Conservation (phyloP, 208 protist species). For the Angomonas deanei region DNA sequence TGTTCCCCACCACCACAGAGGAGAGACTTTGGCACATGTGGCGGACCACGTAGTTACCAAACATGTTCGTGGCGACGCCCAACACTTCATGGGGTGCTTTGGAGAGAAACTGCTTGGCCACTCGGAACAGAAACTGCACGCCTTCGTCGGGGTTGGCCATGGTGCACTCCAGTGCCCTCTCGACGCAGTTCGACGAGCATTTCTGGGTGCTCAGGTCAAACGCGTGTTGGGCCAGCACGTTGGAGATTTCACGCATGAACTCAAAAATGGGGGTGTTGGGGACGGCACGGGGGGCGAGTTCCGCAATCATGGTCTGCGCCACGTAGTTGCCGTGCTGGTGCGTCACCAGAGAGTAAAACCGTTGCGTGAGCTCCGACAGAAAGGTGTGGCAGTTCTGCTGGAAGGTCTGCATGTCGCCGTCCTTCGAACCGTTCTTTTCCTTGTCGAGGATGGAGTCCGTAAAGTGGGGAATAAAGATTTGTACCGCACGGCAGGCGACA, state of each 20-base stretch:
- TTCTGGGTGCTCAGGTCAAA: constrained; percentile 67
- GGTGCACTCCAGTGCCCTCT: constrained; percentile 49
- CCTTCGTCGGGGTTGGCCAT: constrained; percentile 25
- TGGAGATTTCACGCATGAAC: constrained; percentile 39
- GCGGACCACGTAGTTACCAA: constrained; percentile 78
- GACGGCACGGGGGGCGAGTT: constrained; percentile 44
- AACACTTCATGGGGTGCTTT: constrained; percentile 33
- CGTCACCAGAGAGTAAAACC: constrained; percentile 27
- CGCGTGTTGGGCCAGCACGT: constrained; percentile 46
- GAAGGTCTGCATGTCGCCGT: constrained; percentile 6
- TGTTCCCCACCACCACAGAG: constrained; percentile 29
- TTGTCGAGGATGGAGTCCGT: constrained; percentile 45
- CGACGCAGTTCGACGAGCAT: constrained; percentile 80
- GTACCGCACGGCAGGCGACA: constrained; percentile 59
- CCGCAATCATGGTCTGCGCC: constrained; percentile 58
- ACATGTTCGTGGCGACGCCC: constrained; percentile 46
- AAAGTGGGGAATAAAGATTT: constrained; percentile 67
- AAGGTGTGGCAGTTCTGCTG: constrained; percentile 34
- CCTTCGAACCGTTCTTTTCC: constrained; percentile 27
- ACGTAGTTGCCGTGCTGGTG: constrained; percentile 68
- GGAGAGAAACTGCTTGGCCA: constrained; percentile 42
- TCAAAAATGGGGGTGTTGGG: constrained; percentile 37
- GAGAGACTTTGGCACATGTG: constrained; percentile 55
- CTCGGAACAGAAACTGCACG: constrained; percentile 32
- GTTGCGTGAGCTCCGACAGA: constrained; percentile 27